phyloP scores from a whole-genome alignment of 1,139 yeast genomes.

The Meyerozyma elateridarum region DNA sequence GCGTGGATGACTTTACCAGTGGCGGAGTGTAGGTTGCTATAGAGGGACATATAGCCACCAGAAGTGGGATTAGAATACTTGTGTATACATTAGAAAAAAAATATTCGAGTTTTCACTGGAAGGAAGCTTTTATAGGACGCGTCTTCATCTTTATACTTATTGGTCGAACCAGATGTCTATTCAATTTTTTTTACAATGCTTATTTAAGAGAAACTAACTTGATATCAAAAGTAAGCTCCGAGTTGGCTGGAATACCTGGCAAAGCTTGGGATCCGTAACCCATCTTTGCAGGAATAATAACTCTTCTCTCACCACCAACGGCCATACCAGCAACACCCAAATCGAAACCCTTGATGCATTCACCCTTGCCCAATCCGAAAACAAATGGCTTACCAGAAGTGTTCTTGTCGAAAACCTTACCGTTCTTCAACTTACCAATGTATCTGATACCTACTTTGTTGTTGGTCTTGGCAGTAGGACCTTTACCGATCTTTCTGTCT shows the following conservation, averaged over 20 bases:
- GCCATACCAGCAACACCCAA: constrained; percentile 98
- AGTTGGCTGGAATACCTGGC: constrained; percentile 97
- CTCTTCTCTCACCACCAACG: constrained; percentile 98
- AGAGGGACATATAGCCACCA: no score
- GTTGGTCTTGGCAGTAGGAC: constrained; percentile 83
- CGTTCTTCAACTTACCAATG: constrained; percentile 95
- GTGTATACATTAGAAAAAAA: no score
- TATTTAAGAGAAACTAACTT: constrained; percentile 88
- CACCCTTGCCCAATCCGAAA: constrained; percentile 92
- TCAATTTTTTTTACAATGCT: no score
- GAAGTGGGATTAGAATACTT: no score
- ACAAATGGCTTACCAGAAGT: constrained; percentile 94
- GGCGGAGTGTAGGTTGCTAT: no score
- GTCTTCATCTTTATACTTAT: no score
- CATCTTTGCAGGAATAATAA: constrained; percentile 90
- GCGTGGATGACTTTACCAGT: no score
- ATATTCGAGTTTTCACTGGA: no score
- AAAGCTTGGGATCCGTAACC: constrained; percentile 92
- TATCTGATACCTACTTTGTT: constrained; percentile 94
- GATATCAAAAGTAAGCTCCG: constrained; percentile 92
- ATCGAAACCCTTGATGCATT: constrained; percentile 98
- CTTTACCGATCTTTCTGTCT: constrained; percentile 87
- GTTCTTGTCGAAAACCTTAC: constrained; percentile 94
- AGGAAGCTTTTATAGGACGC: no score
- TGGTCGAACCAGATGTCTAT: no score